Evolutionary conservation across 192 early-diverging fungal species (phyloP).

Genomic region (Funneliformis geosporum): DNA sequence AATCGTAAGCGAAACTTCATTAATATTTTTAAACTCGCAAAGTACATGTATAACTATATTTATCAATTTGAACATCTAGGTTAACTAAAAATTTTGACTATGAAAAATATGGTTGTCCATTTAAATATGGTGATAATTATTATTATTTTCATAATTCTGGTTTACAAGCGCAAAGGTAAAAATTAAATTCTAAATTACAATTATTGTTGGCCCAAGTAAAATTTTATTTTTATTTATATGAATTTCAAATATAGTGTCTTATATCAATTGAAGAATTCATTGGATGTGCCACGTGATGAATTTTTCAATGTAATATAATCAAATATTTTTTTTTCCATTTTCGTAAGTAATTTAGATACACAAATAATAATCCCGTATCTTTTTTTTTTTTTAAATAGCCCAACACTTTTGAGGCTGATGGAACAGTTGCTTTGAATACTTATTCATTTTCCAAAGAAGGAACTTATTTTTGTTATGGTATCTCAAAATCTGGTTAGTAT

Average conservation of each 20-base stretch:
- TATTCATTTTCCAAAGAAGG: slow-evolving; percentile 60
- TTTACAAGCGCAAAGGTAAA: slow-evolving; percentile 55
- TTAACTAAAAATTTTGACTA: slow-evolving; percentile 62
- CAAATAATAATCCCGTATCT: background rate
- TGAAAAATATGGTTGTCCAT: slow-evolving; percentile 56
- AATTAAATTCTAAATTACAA: background rate
- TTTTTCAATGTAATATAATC: slow-evolving; percentile 44
- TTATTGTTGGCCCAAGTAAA: background rate
- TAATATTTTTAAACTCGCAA: background rate
- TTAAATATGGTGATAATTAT: slow-evolving; percentile 60
- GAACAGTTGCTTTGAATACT: slow-evolving; percentile 53
- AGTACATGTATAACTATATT: background rate
- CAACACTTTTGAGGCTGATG: slow-evolving; percentile 60
- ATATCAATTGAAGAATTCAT: slow-evolving; percentile 45
- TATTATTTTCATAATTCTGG: slow-evolving; percentile 69
- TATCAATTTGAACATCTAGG: slow-evolving; percentile 21
- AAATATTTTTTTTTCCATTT: no score
- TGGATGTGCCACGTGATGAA: slow-evolving; percentile 22
- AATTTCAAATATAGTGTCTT: slow-evolving; percentile 40
- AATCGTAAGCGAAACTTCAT: slow-evolving; percentile 30
- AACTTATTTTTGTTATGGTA: slow-evolving; percentile 58
- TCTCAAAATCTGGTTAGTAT: slow-evolving; percentile 50
- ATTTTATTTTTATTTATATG: background rate
- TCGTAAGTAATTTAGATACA: background rate
- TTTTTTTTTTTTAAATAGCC: slow-evolving; percentile 34